Percentiles rank a stretch among this genome's conserved stretches.
phyloP scores from a whole-genome alignment of 306 rosid species.

The Trichosanthes cucumerina region DNA sequence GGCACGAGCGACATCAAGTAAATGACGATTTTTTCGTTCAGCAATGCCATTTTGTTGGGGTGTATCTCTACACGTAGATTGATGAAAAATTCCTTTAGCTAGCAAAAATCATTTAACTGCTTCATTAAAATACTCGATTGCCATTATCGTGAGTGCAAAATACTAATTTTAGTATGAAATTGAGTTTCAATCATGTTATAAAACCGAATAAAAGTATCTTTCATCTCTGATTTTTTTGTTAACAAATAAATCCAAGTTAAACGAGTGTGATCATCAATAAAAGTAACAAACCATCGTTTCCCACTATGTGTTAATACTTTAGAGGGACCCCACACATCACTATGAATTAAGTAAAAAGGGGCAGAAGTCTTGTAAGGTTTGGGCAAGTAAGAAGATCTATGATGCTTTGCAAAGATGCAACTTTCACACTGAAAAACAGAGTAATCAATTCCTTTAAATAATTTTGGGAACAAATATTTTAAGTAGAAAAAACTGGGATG shows the following conservation, averaged over 20 bases:
- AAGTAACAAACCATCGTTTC: background rate
- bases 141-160: background rate
- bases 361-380: background rate
- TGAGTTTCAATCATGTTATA: background rate
- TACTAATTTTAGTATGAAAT: background rate
- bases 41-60: too few species aligned
- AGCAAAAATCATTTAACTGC: too few species aligned
- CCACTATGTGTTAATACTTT: background rate
- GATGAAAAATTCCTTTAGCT: too few species aligned
- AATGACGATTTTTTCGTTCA: too few species aligned
- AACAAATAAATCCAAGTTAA: background rate
- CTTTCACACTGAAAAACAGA: too few species aligned
- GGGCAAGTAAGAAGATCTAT: background rate
- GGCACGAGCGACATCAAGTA: too few species aligned
- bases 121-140: background rate
- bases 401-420: background rate
- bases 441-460: background rate
- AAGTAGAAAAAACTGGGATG: background rate
- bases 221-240: background rate
- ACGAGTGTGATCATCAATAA: background rate
- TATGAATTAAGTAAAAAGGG: background rate
- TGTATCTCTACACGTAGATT: too few species aligned
- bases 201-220: background rate
- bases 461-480: background rate
- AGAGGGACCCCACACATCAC: background rate